Conservation (phyloP, 2,329 filamentous ascomycete genomes). For the Epichloe bromicola region DNA sequence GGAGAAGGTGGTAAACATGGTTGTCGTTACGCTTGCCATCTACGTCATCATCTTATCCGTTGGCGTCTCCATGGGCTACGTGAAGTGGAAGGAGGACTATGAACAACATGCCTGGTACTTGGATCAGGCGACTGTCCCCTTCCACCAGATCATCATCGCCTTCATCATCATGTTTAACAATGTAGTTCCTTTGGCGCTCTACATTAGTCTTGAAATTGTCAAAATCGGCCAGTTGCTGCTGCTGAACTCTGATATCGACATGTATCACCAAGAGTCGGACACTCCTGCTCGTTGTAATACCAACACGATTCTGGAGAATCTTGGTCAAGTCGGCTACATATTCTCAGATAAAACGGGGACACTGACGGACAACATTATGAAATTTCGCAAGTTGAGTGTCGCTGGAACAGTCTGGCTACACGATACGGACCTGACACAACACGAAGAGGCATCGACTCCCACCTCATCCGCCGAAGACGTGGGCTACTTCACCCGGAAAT, state of each 20-base stretch:
- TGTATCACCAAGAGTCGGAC: slow-evolving; percentile 77
- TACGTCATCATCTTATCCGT: slow-evolving; percentile 70
- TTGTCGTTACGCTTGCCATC: slow-evolving; percentile 67
- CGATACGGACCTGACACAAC: slow-evolving; percentile 49
- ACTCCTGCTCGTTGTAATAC: slow-evolving; percentile 84
- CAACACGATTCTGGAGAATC: slow-evolving; percentile 87
- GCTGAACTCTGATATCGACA: slow-evolving; percentile 68
- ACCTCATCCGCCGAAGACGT: background rate
- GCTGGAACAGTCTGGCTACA: slow-evolving; percentile 85
- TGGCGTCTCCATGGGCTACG: slow-evolving; percentile 72
- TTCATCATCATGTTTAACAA: slow-evolving; percentile 98
- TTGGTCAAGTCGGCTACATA: slow-evolving; percentile 80
- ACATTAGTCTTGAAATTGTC: slow-evolving; percentile 80
- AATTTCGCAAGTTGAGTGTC: slow-evolving; percentile 83
- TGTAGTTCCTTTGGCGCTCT: slow-evolving; percentile 80
- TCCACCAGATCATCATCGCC: slow-evolving; percentile 72
- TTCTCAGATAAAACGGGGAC: slow-evolving; percentile 95
- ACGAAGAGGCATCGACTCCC: slow-evolving; percentile 15
- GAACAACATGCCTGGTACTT: slow-evolving; percentile 70
- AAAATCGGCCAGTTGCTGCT: slow-evolving; percentile 70
- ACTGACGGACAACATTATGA: slow-evolving; percentile 89
- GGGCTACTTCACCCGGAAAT: slow-evolving; percentile 8
- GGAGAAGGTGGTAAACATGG: slow-evolving; percentile 63
- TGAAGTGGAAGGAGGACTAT: slow-evolving; percentile 56
- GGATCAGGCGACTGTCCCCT: slow-evolving; percentile 52